Percentiles rank a stretch among this genome's conserved stretches.
phyloP scores from a whole-genome alignment of 176 grass and related monocot species.

The Lolium rigidum region DNA sequence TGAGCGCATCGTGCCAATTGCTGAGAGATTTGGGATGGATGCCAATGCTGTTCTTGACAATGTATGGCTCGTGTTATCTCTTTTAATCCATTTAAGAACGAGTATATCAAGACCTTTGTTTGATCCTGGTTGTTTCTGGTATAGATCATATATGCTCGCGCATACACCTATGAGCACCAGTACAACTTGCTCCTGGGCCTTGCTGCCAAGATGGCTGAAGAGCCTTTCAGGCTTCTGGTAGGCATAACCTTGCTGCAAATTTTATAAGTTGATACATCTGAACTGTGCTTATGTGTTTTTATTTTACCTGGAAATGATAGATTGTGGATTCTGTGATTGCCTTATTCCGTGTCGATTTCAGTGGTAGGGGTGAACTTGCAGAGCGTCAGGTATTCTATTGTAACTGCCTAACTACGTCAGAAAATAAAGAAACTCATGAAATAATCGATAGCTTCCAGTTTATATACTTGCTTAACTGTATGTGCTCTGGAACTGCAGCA shows the following conservation, averaged over 20 bases:
- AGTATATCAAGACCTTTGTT: background rate
- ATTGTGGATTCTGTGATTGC: conserved; percentile 92
- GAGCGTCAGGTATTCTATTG: conserved; percentile 64
- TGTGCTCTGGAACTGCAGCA: conserved; percentile 61
- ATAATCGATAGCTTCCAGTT: conserved; percentile 6
- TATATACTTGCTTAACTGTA: conserved; percentile 33
- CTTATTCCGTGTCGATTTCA: conserved; percentile 86
- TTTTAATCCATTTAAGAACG: conserved; percentile 13
- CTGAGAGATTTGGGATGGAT: conserved; percentile 97
- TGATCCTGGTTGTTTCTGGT: conserved; percentile 32
- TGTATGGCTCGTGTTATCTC: conserved; percentile 54
- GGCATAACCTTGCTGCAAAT: background rate
- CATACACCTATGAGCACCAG: conserved; percentile 94
- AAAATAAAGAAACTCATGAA: background rate
- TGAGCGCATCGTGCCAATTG: conserved; percentile 91
- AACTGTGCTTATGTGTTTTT: conserved; percentile 36
- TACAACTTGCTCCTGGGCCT: conserved; percentile 92
- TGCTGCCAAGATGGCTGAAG: conserved; percentile 96
- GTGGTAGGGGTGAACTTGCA: conserved; percentile 84
- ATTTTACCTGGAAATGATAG: conserved; percentile 48
- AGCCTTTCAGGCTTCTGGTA: conserved; percentile 83
- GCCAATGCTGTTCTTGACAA: conserved; percentile 86
- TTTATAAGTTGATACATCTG: background rate
- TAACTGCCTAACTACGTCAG: conserved; percentile 7
- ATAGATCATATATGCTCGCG: conserved; percentile 96